phyloP scores from a whole-genome alignment of 805 yeast species.

The Pachysolen tannophilus region DNA sequence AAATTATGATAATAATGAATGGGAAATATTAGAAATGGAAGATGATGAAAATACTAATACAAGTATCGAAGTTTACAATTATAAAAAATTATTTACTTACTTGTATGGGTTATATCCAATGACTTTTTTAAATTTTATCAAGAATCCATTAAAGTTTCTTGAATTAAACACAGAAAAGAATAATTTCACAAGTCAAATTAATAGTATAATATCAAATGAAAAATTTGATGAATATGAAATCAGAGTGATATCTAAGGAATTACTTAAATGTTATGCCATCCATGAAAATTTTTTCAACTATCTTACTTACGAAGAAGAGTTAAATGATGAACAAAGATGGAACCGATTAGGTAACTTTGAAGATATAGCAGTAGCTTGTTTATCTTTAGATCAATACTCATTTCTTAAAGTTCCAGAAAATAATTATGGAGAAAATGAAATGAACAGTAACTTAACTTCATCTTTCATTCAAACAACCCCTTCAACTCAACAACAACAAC shows the following conservation, averaged over 20 bases:
- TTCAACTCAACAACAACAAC: too few species aligned
- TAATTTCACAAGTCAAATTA: constrained; percentile 12
- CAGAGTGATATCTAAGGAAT: constrained; percentile 17
- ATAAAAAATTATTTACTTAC: constrained; percentile 31
- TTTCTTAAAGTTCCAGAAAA: background rate
- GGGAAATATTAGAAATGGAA: constrained; percentile 3
- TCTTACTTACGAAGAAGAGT: constrained; percentile 26
- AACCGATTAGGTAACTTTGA: constrained; percentile 23
- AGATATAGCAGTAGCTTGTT: constrained; percentile 27
- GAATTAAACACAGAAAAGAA: too few species aligned
- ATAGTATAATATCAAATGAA: constrained; percentile 14
- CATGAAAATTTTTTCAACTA: constrained; percentile 39
- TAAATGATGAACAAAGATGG: constrained; percentile 20
- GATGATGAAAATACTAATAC: background rate
- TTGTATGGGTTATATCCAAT: constrained; percentile 53
- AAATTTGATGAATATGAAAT: constrained; percentile 22
- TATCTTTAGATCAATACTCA: constrained; percentile 10
- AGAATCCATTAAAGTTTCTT: constrained; percentile 33
- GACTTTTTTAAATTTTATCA: constrained; percentile 34
- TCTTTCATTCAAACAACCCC: too few species aligned
- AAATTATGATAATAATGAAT: background rate
- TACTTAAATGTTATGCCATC: constrained; percentile 28
- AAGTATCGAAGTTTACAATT: background rate
- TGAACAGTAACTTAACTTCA: too few species aligned
- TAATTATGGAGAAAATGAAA: too few species aligned